Evolutionary conservation across 345 rosid species (phyloP), one percentile per base, ranked within the genome.

Genomic region (Lepidium africanum): DNA sequence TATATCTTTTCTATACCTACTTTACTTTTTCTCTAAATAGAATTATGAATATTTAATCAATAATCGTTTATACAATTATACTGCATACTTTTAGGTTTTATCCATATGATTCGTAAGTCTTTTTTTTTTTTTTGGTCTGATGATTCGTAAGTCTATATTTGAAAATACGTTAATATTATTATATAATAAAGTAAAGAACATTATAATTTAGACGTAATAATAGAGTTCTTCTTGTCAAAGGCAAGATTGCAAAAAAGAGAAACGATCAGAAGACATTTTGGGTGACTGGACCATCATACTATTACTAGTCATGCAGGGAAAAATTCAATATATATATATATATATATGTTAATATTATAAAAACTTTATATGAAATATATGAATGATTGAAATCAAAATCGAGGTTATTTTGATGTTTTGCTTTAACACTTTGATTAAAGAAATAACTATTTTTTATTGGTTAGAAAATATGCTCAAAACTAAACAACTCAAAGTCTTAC

Each of bases 181-280:
- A 13, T 16, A 2, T 51, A n/a, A 40, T 30, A 41, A 13, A 32
- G 17, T 19, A 23, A 59, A 67, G 57, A 59, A 59, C 77, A 73
- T 14, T 16, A 74, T 59, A 59, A 74, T 67, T 68, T 59, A 52
- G 25, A 59, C 38, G 48, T 63, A 74, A 74, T 74, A 60, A 67
- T 74, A 27, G 32, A 60, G 56, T 66, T 51, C 52, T 70, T 12
- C 50, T 59, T 59, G 63, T 66, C 49, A 23, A 65, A 49, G 33
- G 19, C 53, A 72, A 72, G 21, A 42, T 49, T 38, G 70, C 51
- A 9, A 65, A 49, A 58, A 57, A 12, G 12, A 50, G 10, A 50
- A 73, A 58, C 13, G 16, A 65, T 15, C 40, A 40, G 55, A 65
- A 40, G 61, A 65, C 77, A 58, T 45, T 39, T 19, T 39, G 11